These are phyloP conservation scores for Spencermartinsiella ligniputridi DNA, from an alignment of 1,139 yeast species.

Conservation along the genomic window DNA sequence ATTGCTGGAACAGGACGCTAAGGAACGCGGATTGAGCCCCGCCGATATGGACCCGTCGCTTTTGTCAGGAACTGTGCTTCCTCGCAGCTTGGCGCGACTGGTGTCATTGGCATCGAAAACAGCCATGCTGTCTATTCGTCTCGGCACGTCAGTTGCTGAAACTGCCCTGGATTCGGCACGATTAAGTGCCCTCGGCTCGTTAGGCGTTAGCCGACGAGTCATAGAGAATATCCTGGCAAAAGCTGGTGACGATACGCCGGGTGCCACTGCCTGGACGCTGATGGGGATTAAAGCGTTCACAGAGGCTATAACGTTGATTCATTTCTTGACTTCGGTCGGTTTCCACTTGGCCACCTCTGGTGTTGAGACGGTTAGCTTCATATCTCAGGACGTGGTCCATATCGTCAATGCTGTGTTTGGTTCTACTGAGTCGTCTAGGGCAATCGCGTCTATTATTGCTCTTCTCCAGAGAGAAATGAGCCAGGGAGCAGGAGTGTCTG, in stretches of 20 bases:
- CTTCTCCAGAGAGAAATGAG: conserved; percentile 30
- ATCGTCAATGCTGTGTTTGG: conserved; percentile 32
- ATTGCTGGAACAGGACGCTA: neutral
- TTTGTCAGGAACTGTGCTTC: conserved; percentile 23
- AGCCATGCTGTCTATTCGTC: conserved; percentile 28
- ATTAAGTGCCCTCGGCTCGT: conserved; percentile 26
- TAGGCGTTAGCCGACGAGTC: conserved; percentile 29
- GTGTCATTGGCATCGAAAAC: conserved; percentile 29
- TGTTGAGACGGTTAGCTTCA: conserved; percentile 23
- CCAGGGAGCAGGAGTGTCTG: conserved; percentile 28
- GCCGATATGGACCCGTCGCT: neutral
- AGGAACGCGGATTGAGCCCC: neutral
- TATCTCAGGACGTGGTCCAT: conserved; percentile 33
- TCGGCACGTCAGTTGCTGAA: conserved; percentile 28
- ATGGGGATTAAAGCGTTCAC: conserved; percentile 22
- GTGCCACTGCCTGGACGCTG: conserved; percentile 22
- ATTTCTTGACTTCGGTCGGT: conserved; percentile 29
- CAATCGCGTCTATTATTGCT: conserved; percentile 29
- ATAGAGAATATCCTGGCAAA: conserved; percentile 28
- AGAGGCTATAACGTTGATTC: conserved; percentile 28
- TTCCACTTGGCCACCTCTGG: conserved; percentile 29
- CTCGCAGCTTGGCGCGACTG: conserved; percentile 26
- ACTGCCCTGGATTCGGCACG: conserved; percentile 28
- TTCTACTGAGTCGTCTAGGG: conserved; percentile 33
- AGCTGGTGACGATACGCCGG: conserved; percentile 31